These are phyloP conservation scores for Cadophora luteo-olivacea DNA, from an alignment of 2,329 filamentous ascomycete genomes.

Conservation along the genomic window DNA sequence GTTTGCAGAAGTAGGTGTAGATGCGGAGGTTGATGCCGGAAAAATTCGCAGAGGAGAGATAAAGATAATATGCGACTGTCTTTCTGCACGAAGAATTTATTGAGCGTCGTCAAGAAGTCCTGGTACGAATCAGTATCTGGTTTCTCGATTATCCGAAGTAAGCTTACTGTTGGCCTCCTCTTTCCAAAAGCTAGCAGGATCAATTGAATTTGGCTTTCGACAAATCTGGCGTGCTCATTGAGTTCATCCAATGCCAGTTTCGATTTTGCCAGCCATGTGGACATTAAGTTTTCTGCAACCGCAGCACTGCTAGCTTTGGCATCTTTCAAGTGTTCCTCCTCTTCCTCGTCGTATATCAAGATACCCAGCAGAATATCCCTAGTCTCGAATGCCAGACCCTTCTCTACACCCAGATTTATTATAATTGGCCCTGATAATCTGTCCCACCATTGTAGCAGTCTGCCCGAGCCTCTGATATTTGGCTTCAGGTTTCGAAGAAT, in stretches of 20 bases:
- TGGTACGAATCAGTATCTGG: constrained; percentile 45
- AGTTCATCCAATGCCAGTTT: constrained; percentile 48
- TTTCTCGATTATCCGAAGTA: not conserved
- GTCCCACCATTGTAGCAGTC: constrained; percentile 76
- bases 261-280: constrained; percentile 61
- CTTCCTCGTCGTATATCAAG: constrained; percentile 66
- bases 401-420: constrained; percentile 64
- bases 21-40: constrained; percentile 80
- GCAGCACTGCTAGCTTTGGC: constrained; percentile 52
- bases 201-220: constrained; percentile 53
- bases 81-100: constrained; percentile 69
- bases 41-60: constrained; percentile 73
- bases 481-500: constrained; percentile 70
- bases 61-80: constrained; percentile 69
- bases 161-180: constrained; percentile 65
- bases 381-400: constrained; percentile 67
- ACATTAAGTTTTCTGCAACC: constrained; percentile 63
- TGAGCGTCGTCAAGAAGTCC: constrained; percentile 70
- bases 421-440: constrained; percentile 62
- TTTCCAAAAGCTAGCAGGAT: constrained; percentile 57
- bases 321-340: constrained; percentile 55
- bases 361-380: constrained; percentile 69
- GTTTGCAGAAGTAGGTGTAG: constrained; percentile 75
- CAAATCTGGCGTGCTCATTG: constrained; percentile 54
- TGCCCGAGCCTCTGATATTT: constrained; percentile 65